A percentile compares a stretch with the other conserved stretches of the same genome.
These are phyloP conservation scores for Myxozyma mucilagina DNA, from an alignment of 805 yeast species.

Conservation along the genomic window DNA sequence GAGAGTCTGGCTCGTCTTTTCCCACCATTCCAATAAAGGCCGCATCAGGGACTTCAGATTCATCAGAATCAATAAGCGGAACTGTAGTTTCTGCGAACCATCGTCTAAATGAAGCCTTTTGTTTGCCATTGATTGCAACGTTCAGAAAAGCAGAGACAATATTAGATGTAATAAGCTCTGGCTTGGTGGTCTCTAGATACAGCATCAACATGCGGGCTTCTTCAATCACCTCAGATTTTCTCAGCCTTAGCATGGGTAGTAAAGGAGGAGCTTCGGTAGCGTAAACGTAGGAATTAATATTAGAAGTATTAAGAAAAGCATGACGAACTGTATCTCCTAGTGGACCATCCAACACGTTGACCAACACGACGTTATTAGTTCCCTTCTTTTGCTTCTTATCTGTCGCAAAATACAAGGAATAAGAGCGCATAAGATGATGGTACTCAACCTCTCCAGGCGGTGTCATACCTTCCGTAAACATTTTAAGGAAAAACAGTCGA, in stretches of 20 bases:
- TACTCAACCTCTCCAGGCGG: constrained; percentile 38
- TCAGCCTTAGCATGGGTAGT: constrained; percentile 56
- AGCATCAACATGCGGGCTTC: constrained; percentile 81
- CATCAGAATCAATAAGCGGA: constrained; percentile 43
- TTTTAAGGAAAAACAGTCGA: constrained; percentile 52
- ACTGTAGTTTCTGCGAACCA: constrained; percentile 45
- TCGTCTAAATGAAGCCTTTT: constrained; percentile 27
- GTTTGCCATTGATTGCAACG: constrained; percentile 62
- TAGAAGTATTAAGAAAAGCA: constrained; percentile 6
- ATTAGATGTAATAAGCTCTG: constrained; percentile 47
- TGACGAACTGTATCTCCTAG: constrained; percentile 2
- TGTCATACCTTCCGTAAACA: constrained; percentile 34
- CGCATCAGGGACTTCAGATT: constrained; percentile 42
- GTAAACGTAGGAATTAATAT: background rate
- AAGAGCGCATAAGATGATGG: constrained; percentile 40
- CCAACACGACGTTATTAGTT: background rate
- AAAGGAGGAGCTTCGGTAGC: constrained; percentile 56
- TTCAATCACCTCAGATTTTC: constrained; percentile 52
- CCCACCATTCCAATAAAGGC: constrained; percentile 27
- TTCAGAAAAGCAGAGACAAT: constrained; percentile 55
- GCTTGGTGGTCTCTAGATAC: constrained; percentile 49
- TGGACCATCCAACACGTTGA: background rate
- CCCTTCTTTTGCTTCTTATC: background rate
- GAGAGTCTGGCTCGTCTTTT: background rate
- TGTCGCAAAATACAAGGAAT: constrained; percentile 34